A percentile compares a stretch with the other conserved stretches of the same genome.
Conservation (phyloP, 2,329 filamentous ascomycete species). For the Diaporthe helianthi region DNA sequence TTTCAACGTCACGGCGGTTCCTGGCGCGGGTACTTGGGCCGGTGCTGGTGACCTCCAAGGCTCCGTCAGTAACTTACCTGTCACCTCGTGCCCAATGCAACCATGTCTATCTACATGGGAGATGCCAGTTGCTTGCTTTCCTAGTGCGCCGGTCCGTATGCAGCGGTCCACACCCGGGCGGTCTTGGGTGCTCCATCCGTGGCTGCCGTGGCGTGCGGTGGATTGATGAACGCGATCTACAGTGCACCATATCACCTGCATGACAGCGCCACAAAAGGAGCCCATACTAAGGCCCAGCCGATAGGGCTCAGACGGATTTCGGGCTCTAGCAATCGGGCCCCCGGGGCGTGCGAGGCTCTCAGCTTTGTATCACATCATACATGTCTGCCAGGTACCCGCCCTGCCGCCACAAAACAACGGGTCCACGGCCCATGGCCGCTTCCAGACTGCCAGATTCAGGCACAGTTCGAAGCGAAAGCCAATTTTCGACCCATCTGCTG, state of each 20-base stretch:
- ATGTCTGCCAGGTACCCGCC: slow-evolving; percentile 26
- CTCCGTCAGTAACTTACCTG: too few relatives aligned
- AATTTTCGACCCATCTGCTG: slow-evolving; percentile 11
- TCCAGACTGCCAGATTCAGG: slow-evolving; percentile 20
- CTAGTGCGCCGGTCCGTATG: slow-evolving; percentile 10
- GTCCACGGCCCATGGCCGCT: slow-evolving; percentile 3
- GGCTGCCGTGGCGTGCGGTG: slow-evolving; percentile 12
- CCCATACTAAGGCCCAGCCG: not conserved
- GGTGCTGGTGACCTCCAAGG: not conserved
- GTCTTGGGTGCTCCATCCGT: slow-evolving; percentile 11
- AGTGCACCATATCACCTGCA: slow-evolving; percentile 22
- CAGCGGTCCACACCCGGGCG: slow-evolving; percentile 1
- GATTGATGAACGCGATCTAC: slow-evolving; percentile 16
- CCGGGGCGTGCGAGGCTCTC: slow-evolving; percentile 16
- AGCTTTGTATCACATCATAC: slow-evolving; percentile 24
- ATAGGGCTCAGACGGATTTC: slow-evolving; percentile 4
- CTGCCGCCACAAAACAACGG: not conserved
- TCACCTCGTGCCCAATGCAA: slow-evolving; percentile 23
- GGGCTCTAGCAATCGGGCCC: not conserved
- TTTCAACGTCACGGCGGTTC: slow-evolving; percentile 31
- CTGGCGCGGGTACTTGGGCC: not conserved
- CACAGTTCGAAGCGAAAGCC: slow-evolving; percentile 20
- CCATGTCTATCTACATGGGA: slow-evolving; percentile 16
- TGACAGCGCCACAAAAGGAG: slow-evolving; percentile 18
- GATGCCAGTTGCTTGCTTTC: slow-evolving; percentile 18